Percentiles rank a stretch among this genome's conserved stretches.
phyloP scores from a whole-genome alignment of 345 rosid species.

The Salix dunnii region DNA sequence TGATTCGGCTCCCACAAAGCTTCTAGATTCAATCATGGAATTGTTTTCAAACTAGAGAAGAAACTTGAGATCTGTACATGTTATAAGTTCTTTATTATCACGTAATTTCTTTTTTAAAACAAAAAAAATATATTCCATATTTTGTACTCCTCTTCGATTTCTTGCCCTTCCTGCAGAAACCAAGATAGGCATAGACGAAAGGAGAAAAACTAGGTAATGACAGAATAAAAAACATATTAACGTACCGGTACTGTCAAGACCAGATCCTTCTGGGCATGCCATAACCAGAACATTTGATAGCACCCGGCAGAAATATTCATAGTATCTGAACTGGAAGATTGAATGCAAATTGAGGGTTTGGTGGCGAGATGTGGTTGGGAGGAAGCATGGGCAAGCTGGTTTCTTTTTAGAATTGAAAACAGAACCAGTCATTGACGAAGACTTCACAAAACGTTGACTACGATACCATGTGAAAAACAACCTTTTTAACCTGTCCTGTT shows the following conservation, averaged over 20 bases:
- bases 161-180: not conserved
- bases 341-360: not conserved
- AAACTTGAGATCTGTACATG: no score
- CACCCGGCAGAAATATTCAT: not conserved
- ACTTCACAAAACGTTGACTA: not conserved
- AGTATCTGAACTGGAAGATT: not conserved
- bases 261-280: not conserved
- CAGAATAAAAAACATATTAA: not conserved
- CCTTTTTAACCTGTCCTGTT: not conserved
- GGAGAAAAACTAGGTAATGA: not conserved
- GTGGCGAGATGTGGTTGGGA: not conserved
- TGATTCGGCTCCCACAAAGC: not conserved
- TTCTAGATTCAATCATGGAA: not conserved
- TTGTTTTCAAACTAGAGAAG: no score
- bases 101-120: no score
- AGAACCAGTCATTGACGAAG: not conserved
- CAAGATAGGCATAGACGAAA: not conserved
- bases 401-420: not conserved
- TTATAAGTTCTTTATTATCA: no score
- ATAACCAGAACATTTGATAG: not conserved
- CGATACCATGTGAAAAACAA: not conserved
- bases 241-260: not conserved
- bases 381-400: not conserved
- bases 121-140: no score
- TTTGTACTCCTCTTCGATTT: not conserved